phyloP scores from a whole-genome alignment of 169 alveolate genomes.

The Cryptosporidium sp. region DNA sequence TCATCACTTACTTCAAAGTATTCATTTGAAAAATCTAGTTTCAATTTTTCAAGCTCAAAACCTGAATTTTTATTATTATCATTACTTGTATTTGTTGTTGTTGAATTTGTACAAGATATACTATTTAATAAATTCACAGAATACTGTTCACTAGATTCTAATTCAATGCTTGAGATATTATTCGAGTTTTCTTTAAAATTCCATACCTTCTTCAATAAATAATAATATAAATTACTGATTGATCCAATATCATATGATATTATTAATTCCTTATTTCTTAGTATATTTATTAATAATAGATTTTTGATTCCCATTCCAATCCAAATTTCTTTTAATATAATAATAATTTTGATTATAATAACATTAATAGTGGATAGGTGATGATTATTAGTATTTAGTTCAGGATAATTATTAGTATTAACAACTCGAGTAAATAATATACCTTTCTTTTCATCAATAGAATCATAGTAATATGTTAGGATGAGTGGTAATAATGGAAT shows the following conservation, averaged over 20 bases:
- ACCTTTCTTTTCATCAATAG: background rate
- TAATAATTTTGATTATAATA: background rate
- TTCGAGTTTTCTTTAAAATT: background rate
- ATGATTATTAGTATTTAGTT: background rate
- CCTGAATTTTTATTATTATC: background rate
- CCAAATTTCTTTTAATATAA: slow-evolving; percentile 11
- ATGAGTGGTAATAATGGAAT: slow-evolving; percentile 22
- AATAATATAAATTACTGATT: slow-evolving; percentile 25
- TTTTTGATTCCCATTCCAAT: background rate
- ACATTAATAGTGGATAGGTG: background rate
- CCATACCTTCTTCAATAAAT: background rate
- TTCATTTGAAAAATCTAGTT: background rate
- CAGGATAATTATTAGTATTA: background rate
- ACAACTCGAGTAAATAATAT: background rate
- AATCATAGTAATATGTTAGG: slow-evolving; percentile 4
- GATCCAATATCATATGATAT: background rate
- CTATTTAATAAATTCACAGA: slow-evolving; percentile 16
- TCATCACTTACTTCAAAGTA: background rate
- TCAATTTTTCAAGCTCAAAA: background rate
- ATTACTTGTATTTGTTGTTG: background rate
- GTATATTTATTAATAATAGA: slow-evolving; percentile 15
- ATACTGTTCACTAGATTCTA: slow-evolving; percentile 26
- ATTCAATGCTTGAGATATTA: background rate
- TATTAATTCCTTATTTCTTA: slow-evolving; percentile 43
- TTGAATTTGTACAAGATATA: background rate